phyloP scores from a whole-genome alignment of 1,284 basidiomycete genomes.

The Heterobasidion occidentale region DNA sequence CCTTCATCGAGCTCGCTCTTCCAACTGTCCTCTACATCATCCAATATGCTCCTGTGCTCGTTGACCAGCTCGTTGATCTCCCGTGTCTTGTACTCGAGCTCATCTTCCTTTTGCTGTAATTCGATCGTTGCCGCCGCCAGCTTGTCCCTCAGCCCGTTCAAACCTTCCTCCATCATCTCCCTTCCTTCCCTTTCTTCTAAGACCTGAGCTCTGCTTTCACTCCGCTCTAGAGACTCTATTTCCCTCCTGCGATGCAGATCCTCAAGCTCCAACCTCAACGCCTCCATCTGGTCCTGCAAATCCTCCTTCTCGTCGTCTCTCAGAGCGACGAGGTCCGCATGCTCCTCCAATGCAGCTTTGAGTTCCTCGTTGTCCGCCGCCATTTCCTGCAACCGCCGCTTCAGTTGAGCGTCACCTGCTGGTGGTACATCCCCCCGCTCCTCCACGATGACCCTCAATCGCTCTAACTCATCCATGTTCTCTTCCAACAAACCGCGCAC shows the following conservation, averaged over 20 bases:
- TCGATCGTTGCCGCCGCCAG: slow-evolving; percentile 74
- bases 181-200: slow-evolving; percentile 63
- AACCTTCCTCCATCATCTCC: slow-evolving; percentile 65
- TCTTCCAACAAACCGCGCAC: slow-evolving; percentile 64
- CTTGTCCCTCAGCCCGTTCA: slow-evolving; percentile 67
- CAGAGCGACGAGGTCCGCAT: slow-evolving; percentile 44
- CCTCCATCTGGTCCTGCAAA: slow-evolving; percentile 53
- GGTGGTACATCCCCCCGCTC: slow-evolving; percentile 32
- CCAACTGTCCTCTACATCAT: slow-evolving; percentile 70
- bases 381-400: slow-evolving; percentile 45
- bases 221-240: slow-evolving; percentile 57
- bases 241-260: slow-evolving; percentile 53
- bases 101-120: slow-evolving; percentile 76
- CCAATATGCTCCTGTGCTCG: slow-evolving; percentile 62
- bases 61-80: slow-evolving; percentile 64
- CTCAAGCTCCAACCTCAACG: slow-evolving; percentile 60
- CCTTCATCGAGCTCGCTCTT: slow-evolving; percentile 70
- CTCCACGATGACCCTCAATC: slow-evolving; percentile 56
- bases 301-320: slow-evolving; percentile 69
- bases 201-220: slow-evolving; percentile 60
- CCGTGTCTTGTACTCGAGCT: slow-evolving; percentile 63
- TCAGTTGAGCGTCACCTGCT: slow-evolving; percentile 26
- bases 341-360: slow-evolving; percentile 49
- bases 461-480: slow-evolving; percentile 67
- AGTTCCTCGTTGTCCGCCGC: slow-evolving; percentile 63